Evolutionary conservation across 1,284 basidiomycete species (phyloP).

Genomic region (Schizophyllum amplum): DNA sequence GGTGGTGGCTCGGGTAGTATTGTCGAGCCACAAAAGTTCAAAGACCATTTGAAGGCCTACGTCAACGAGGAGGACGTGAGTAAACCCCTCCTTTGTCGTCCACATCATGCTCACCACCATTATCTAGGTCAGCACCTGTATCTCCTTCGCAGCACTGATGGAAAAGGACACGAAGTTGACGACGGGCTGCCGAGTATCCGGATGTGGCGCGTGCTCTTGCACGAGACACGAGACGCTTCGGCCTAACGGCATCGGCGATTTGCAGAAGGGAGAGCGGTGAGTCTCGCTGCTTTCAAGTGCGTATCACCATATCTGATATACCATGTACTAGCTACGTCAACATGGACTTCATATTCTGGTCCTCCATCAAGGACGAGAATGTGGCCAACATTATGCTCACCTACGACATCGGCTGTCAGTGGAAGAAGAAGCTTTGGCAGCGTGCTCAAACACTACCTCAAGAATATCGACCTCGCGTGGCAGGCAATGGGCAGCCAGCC

Average conservation of each 20-base stretch:
- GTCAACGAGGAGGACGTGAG: slow-evolving; percentile 10
- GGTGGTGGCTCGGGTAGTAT: slow-evolving; percentile 18
- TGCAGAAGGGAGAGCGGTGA: slow-evolving; percentile 14
- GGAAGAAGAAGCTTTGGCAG: slow-evolving; percentile 8
- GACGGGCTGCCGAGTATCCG: slow-evolving; percentile 9
- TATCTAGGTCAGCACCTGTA: slow-evolving; percentile 11
- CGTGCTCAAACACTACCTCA: not conserved
- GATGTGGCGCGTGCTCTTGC: slow-evolving; percentile 11
- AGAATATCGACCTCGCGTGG: no score
- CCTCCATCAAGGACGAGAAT: slow-evolving; percentile 1
- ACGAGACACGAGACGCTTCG: slow-evolving; percentile 12
- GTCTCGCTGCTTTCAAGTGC: not conserved
- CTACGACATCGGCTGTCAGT: slow-evolving; percentile 17
- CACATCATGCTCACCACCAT: not conserved
- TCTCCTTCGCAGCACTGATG: slow-evolving; percentile 10
- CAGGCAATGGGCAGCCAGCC: not conserved
- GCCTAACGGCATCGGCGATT: slow-evolving; percentile 10
- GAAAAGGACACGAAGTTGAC: slow-evolving; percentile 12
- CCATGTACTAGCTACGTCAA: slow-evolving; percentile 12
- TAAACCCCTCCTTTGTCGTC: not conserved
- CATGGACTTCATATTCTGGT: slow-evolving; percentile 14
- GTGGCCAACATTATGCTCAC: slow-evolving; percentile 2
- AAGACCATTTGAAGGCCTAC: slow-evolving; percentile 13
- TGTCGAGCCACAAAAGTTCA: slow-evolving; percentile 15
- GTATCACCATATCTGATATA: no score